A percentile compares a stretch with the other conserved stretches of the same genome.
Evolutionary conservation across 208 protist species (phyloP).

Genomic region (Jaenimonas drosophilae): DNA sequence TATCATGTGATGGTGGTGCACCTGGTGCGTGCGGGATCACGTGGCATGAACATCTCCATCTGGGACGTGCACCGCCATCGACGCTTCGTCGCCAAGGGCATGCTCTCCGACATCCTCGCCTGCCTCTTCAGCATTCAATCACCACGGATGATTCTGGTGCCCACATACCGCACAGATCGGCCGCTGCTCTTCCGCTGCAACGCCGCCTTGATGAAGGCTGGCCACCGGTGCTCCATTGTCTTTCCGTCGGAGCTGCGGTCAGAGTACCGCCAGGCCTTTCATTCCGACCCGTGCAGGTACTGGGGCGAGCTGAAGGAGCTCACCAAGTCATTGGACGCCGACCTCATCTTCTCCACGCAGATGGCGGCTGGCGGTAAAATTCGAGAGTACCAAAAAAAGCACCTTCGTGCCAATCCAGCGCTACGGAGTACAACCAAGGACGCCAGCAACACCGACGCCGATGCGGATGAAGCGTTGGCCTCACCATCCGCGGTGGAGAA

Average conservation of each 20-base stretch:
- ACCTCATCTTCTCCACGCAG: slow-evolving; percentile 51
- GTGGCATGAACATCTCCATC: slow-evolving; percentile 52
- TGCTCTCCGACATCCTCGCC: slow-evolving; percentile 75
- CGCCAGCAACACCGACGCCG: background rate
- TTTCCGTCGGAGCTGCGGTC: slow-evolving; percentile 65
- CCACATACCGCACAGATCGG: slow-evolving; percentile 80
- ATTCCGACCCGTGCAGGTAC: slow-evolving; percentile 61
- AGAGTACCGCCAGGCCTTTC: slow-evolving; percentile 41
- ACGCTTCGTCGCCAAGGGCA: slow-evolving; percentile 59
- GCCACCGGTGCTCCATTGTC: slow-evolving; percentile 36
- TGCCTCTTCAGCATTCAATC: slow-evolving; percentile 49
- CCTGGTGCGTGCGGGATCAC: slow-evolving; percentile 62
- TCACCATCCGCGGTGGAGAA: slow-evolving; percentile 25
- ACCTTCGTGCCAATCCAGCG: slow-evolving; percentile 3
- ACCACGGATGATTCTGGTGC: slow-evolving; percentile 63
- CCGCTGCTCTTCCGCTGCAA: slow-evolving; percentile 64
- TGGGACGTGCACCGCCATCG: slow-evolving; percentile 41
- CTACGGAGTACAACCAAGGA: background rate
- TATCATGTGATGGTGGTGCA: slow-evolving; percentile 73
- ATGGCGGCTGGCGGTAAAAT: slow-evolving; percentile 35
- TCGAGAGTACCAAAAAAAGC: slow-evolving; percentile 29
- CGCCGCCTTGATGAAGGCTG: slow-evolving; percentile 51
- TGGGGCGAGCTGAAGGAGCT: slow-evolving; percentile 50
- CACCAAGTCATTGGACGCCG: slow-evolving; percentile 30
- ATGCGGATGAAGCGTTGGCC: slow-evolving; percentile 5